Evolutionary conservation across 176 grass and related monocot species (phyloP).

Genomic region (Aegilops tauschii): DNA sequence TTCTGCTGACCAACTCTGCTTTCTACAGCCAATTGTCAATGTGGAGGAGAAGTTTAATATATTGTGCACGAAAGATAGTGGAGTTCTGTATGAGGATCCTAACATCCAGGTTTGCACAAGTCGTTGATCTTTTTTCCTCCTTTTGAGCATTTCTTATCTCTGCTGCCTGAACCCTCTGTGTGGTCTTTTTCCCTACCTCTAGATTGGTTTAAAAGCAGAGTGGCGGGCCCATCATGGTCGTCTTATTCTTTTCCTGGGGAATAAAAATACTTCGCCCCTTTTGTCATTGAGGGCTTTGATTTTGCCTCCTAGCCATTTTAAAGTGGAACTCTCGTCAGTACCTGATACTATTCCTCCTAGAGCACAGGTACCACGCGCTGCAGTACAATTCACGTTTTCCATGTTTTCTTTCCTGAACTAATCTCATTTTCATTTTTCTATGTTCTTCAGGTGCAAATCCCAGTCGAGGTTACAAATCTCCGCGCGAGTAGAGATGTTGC

Average conservation of each 20-base stretch:
- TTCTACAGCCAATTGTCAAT: conserved; percentile 71
- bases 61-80: conserved; percentile 93
- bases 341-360: conserved; percentile 96
- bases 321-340: conserved; percentile 77
- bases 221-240: conserved; percentile 90
- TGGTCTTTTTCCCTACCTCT: conserved; percentile 23
- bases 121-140: not conserved
- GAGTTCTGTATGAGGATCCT: conserved; percentile 90
- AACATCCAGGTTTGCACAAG: conserved; percentile 78
- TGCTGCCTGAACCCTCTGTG: not conserved
- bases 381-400: conserved; percentile 5
- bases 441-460: conserved; percentile 85
- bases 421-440: conserved; percentile 11
- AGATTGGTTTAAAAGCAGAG: conserved; percentile 98
- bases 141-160: not conserved
- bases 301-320: conserved; percentile 84
- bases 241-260: conserved; percentile 91
- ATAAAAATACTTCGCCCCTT: conserved; percentile 92
- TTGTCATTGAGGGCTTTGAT: conserved; percentile 58
- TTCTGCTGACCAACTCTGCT: conserved; percentile 30
- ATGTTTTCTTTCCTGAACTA: not conserved
- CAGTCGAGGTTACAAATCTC: conserved; percentile 86
- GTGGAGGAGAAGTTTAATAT: conserved; percentile 84
- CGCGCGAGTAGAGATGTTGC: conserved; percentile 92
- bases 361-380: conserved; percentile 67